Evolutionary conservation across 2,329 filamentous ascomycete species (phyloP), one percentile per base, ranked within the genome.

Genomic region (Plectosphaerella cucumerina): DNA sequence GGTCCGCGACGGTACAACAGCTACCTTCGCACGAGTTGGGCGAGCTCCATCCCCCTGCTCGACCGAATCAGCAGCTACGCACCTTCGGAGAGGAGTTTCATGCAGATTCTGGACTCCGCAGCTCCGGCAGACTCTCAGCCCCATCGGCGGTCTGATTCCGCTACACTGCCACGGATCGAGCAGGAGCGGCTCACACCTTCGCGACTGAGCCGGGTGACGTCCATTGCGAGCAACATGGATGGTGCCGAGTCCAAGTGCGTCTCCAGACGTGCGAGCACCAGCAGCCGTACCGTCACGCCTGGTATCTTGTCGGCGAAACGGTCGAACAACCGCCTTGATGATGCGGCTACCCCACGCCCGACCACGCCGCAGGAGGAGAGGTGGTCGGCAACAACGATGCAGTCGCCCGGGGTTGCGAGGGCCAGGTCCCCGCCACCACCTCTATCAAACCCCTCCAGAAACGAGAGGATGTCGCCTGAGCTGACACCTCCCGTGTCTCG

Each of bases 51-150:
- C 4, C 55, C 55, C 17, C 50, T 56, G 2, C 49, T 56, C 35
- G 55, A 56, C 21, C 48, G 55, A 2, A 51, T 56, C 41, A 51
- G 53, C 41, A 56, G 55, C 45, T 56, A 55, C n/a, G 50, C 49
- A 6, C 55, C 49, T 15, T 52, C 53, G 2, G 55, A 55, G 10
- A 44, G 41, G 15, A 47, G 50, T 14, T 31, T 42, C n/a, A 42
- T 43, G 18, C 23, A 50, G 26, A 37, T 44, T 12, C 39, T 45
- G 21, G 48, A 45, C 33, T 45, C 39, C 14, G 42, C 39, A 5
- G n/a, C 39, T 8, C 42, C 41, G 42, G 22, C n/a, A 45, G 26
- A 10, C 17, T 44, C 12, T 15, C 34, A 23, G 33, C 48, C 41
- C 22, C 48, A 45, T 23, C 48, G 43, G 11, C 48, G 48, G 11